Evolutionary conservation across 192 early-diverging fungal species (phyloP).

Genomic region (Dissophora ornata): DNA sequence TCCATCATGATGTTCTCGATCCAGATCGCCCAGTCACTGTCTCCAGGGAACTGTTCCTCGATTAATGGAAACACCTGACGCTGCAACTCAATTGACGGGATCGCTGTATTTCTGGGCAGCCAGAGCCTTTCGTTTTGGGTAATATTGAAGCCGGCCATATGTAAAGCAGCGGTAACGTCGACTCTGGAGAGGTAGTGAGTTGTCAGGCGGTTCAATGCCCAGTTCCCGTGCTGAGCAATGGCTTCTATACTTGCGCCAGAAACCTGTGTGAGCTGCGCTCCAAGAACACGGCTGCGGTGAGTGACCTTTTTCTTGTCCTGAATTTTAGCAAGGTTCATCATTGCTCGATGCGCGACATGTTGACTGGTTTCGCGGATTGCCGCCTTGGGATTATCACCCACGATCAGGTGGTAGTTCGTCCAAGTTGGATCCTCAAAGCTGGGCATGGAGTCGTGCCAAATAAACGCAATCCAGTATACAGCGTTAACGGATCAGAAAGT

Average conservation of each 20-base stretch:
- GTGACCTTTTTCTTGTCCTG: background rate
- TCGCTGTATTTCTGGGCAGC: background rate
- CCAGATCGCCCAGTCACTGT: constrained; percentile 4
- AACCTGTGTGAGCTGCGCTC: background rate
- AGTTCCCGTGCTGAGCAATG: background rate
- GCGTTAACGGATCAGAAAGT: too few species aligned
- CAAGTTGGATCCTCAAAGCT: background rate
- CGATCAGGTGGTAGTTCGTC: background rate
- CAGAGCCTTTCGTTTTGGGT: background rate
- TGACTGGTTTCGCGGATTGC: background rate
- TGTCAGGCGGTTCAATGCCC: background rate
- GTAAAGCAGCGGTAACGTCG: background rate
- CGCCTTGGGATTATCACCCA: background rate
- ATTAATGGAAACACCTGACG: constrained; percentile 19
- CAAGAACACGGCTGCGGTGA: background rate
- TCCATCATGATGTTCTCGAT: constrained; percentile 32
- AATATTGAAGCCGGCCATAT: constrained; percentile 4
- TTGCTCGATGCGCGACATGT: background rate
- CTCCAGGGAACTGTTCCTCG: constrained; percentile 4
- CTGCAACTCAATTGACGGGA: constrained; percentile 7
- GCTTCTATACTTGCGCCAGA: background rate
- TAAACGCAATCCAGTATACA: too few species aligned
- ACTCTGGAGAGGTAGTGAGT: background rate
- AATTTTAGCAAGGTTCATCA: background rate
- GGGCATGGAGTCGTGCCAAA: too few species aligned